Evolutionary conservation across 768 basidiomycete species (phyloP), one percentile per base, ranked within the genome.

Genomic region (Pluteus cervinus): DNA sequence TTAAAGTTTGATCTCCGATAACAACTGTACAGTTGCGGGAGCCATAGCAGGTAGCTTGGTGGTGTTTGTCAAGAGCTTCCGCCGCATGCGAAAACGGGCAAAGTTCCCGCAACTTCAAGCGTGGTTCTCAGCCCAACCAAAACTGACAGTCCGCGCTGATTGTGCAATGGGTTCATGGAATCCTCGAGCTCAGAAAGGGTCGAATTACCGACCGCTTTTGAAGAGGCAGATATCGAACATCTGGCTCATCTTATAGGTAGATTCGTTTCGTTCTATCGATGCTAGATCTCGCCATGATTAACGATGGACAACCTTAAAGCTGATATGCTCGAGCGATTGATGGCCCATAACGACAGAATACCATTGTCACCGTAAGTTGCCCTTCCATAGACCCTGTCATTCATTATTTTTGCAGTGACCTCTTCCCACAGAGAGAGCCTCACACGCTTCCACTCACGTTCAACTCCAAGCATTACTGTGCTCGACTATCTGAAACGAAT

Each of bases 371-470:
- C 90, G 78, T 90, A 69, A 51, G 77, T 69, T 41, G 32, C 45
- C 29, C 29, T 11, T 17, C 26, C 17, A 8, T 46, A 31, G 42
- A 40, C 45, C 25, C 46, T 44, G 17, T 41, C 22, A 29, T n/a
- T 29, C 6, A 26, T 21, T 24, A 18, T 14, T 24, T 26, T 36
- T 26, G 46, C 39, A 36, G 40, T 52, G 39, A 52, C 31, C 16
- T 40, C n/a, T 51, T 45, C 41, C 37, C 35, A 29, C 56, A 91
- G 88, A 22, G 86, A 89, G 67, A 79, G 82, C 46, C 73, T 99
- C 45, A 97, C 96, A 31, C 83, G 93, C 38, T 99, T 99, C 58
- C 96, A 99, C 63, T 97, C 93, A 22, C 78, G 93, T 48, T 79
- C 92, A 7, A 75, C 91, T 4, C 94, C 96, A 29, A 72, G 66